Evolutionary conservation across 108 stramenopile genomes (phyloP), one percentile per base, ranked within the genome.

Genomic region (Cyclotella kingstonii): DNA sequence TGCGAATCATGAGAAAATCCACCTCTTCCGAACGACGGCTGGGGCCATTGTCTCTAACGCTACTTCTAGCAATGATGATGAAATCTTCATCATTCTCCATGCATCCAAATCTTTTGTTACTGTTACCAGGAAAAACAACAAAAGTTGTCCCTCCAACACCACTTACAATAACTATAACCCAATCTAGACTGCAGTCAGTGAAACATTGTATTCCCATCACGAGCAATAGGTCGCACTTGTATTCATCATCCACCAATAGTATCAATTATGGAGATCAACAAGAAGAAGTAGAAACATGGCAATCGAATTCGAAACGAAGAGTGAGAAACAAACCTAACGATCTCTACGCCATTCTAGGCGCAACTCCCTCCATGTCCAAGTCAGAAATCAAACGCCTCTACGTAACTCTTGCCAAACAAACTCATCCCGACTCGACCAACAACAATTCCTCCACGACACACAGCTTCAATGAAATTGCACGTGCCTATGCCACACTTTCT

Each of bases 271-370:
- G 9, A 7, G 9, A 9, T 36, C 9, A 7, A 36, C 36, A 7
- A 11, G 11, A 11, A 36, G 9, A 11, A 36, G 36, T 36, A 7
- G 36, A 11, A 36, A 7, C 36, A 36, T 36, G 11, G 9, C 36
- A n/a, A n/a, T 36, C 36, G 9, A 9, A 7, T 11, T 9, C 36
- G 9, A 36, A 36, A 9, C 36, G 9, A 11, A 7, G 9, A 9
- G 2, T 21, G 21, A 49, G 19, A 2, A 3, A 15, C 2, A 7
- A 15, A 2, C 4, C 48, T 3, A 2, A 15, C 5, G 53, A 61
- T 12, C 63, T 87, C 8, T 91, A 91, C 68, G 84, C 84, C 40
- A 78, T 89, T 21, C 66, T 92, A 3, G 76, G 79, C 8, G 84
- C 85, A 12, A 56, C 63, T 15, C 77, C 80, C 9, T 48, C 60